These are phyloP conservation scores for Mucor racemosus DNA, from an alignment of 371 early-diverging fungal genomes.

Conservation along the genomic window DNA sequence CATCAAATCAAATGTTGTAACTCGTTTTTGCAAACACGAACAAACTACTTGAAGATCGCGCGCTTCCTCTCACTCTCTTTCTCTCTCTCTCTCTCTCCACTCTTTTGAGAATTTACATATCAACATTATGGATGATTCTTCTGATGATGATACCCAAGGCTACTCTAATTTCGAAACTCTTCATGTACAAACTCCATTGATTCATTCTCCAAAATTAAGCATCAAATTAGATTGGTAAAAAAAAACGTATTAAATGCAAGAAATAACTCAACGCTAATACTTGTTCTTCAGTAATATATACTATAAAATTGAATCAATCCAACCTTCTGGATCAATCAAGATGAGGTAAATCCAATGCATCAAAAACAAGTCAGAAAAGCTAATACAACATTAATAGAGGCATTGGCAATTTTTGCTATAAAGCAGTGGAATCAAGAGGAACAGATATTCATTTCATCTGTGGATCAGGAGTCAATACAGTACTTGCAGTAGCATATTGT, in stretches of 20 bases:
- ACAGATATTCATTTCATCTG: conserved; percentile 61
- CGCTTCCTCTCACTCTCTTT: conserved; percentile 6
- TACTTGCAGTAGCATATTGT: conserved; percentile 72
- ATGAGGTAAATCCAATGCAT: conserved; percentile 49
- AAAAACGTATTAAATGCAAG: neutral
- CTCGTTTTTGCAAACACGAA: neutral
- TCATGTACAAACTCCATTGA: conserved; percentile 52
- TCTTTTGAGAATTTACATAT: neutral
- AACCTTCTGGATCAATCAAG: conserved; percentile 78
- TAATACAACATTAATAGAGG: conserved; percentile 41
- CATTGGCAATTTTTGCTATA: conserved; percentile 66
- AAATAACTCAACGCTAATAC: no score
- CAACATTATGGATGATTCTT: conserved; percentile 41
- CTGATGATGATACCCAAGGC: conserved; percentile 43
- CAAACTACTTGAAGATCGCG: neutral
- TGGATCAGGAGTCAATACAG: conserved; percentile 73
- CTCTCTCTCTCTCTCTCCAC: conserved; percentile 4
- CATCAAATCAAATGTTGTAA: neutral
- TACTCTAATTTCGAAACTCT: conserved; percentile 34
- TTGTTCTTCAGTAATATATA: conserved; percentile 60
- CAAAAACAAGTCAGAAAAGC: neutral
- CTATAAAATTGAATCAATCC: conserved; percentile 76
- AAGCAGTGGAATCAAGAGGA: conserved; percentile 56
- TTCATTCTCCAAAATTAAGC: conserved; percentile 51
- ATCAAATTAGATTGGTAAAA: conserved; percentile 48